Conservation (phyloP, 129 eudicot species). For the carrot (Daucus carota) region DNA sequence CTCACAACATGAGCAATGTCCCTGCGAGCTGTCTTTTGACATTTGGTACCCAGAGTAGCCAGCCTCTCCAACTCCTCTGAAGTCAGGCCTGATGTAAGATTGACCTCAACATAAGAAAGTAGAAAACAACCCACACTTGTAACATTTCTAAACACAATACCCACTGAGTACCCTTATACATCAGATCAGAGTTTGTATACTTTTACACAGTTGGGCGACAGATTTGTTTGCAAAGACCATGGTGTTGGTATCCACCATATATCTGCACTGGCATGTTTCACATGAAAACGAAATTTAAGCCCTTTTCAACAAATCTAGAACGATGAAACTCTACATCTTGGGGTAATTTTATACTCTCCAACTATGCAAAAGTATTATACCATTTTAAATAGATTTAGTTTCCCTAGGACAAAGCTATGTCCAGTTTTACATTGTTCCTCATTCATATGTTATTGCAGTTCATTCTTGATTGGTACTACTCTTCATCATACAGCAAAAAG, state of each 20-base stretch:
- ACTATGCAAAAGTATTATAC: not conserved
- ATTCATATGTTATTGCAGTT: not conserved
- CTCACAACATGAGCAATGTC: conserved; percentile 95
- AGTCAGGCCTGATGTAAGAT: conserved; percentile 47
- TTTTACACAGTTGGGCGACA: not conserved
- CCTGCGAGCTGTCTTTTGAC: conserved; percentile 90
- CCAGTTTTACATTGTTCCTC: not conserved
- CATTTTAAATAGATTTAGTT: not conserved
- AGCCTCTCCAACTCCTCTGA: conserved; percentile 71
- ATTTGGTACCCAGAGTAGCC: conserved; percentile 64
- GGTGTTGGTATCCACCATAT: not conserved
- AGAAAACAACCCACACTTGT: not conserved
- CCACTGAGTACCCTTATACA: not conserved
- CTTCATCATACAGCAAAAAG: not conserved
- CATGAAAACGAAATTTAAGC: not conserved
- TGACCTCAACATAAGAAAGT: not conserved
- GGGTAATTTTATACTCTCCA: not conserved
- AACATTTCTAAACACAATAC: not conserved
- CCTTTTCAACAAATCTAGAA: not conserved
- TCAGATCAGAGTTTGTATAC: not conserved
- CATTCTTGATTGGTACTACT: not conserved
- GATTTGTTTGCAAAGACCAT: not conserved
- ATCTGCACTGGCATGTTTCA: not conserved
- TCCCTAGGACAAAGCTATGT: not conserved
- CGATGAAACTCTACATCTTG: not conserved